Percentiles rank a stretch among this genome's conserved stretches.
Conservation (phyloP, 2,329 filamentous ascomycete species). For the Scleromitrula shiraiana region DNA sequence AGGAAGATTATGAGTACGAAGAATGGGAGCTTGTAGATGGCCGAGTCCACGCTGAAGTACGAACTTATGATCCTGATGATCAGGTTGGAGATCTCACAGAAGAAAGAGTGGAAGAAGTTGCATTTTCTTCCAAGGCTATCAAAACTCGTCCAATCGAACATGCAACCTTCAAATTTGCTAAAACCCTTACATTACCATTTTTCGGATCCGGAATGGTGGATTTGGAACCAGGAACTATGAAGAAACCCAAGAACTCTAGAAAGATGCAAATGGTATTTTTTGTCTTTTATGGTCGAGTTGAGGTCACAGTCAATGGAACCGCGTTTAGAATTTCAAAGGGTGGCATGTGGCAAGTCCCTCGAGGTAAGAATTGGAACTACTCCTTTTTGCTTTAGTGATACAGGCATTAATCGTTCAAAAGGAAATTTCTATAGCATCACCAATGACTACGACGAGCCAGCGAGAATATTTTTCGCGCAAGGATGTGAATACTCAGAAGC, state of each 20-base stretch:
- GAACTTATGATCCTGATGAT: slow-evolving; percentile 56
- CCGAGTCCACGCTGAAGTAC: slow-evolving; percentile 53
- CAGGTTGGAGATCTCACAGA: slow-evolving; percentile 45
- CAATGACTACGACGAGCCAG: slow-evolving; percentile 66
- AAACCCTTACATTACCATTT: slow-evolving; percentile 76
- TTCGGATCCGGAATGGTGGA: slow-evolving; percentile 89
- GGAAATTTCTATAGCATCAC: slow-evolving; percentile 90
- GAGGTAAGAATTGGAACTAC: slow-evolving; percentile 54
- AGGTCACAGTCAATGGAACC: slow-evolving; percentile 67
- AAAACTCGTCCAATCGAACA: slow-evolving; percentile 50
- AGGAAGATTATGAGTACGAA: slow-evolving; percentile 51
- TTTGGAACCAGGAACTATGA: slow-evolving; percentile 72
- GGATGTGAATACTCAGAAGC: slow-evolving; percentile 50
- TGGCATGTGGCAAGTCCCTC: slow-evolving; percentile 88
- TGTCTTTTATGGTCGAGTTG: slow-evolving; percentile 73
- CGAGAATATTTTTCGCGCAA: slow-evolving; percentile 87
- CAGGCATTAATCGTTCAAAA: slow-evolving; percentile 37
- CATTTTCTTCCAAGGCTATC: slow-evolving; percentile 41
- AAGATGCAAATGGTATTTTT: slow-evolving; percentile 98
- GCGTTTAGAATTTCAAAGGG: slow-evolving; percentile 78
- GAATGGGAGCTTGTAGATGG: slow-evolving; percentile 66
- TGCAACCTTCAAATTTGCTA: slow-evolving; percentile 79
- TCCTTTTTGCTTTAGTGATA: neutral
- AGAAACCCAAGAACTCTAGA: slow-evolving; percentile 83
- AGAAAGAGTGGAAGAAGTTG: slow-evolving; percentile 48